These are phyloP conservation scores for Dysphania ambrosioides DNA, from an alignment of 148 eudicot genomes.

Conservation along the genomic window DNA sequence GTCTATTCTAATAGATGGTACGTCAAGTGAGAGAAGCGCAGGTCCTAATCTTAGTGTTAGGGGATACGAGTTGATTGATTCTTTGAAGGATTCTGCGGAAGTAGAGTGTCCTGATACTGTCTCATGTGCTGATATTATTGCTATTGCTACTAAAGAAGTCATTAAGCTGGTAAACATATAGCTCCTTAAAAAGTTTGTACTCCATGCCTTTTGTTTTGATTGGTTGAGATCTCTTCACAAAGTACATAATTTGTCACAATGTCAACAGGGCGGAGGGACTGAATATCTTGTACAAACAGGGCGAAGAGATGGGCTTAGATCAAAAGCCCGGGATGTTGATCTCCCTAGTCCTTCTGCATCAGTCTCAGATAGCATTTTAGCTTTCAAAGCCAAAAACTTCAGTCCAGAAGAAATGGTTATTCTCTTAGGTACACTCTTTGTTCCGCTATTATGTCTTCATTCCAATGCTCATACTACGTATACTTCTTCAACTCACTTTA, in stretches of 20 bases:
- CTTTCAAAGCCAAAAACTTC: constrained; percentile 15
- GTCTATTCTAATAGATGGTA: constrained; percentile 14
- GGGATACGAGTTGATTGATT: constrained; percentile 26
- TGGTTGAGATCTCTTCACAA: background rate
- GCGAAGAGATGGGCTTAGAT: constrained; percentile 27
- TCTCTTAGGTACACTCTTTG: constrained; percentile 15
- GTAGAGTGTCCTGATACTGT: constrained; percentile 18
- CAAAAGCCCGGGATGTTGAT: constrained; percentile 16
- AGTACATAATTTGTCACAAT: too few relatives aligned
- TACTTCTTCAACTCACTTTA: too few relatives aligned
- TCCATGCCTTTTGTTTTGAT: too few relatives aligned
- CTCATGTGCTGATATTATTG: constrained; percentile 30
- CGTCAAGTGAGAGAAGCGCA: constrained; percentile 18
- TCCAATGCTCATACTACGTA: too few relatives aligned
- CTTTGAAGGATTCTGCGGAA: constrained; percentile 16
- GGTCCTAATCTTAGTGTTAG: constrained; percentile 23
- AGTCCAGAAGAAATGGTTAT: constrained; percentile 22
- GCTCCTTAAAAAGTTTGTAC: too few relatives aligned
- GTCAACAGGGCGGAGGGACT: constrained; percentile 24
- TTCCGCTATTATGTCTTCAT: background rate
- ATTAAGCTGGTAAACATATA: constrained; percentile 19
- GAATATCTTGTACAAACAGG: constrained; percentile 23
- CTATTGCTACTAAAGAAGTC: constrained; percentile 24
- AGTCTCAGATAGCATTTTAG: background rate
- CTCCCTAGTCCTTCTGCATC: constrained; percentile 25